phyloP scores from a whole-genome alignment of 495 filamentous ascomycete species.

The Hypoxylon lienhwacheense region DNA sequence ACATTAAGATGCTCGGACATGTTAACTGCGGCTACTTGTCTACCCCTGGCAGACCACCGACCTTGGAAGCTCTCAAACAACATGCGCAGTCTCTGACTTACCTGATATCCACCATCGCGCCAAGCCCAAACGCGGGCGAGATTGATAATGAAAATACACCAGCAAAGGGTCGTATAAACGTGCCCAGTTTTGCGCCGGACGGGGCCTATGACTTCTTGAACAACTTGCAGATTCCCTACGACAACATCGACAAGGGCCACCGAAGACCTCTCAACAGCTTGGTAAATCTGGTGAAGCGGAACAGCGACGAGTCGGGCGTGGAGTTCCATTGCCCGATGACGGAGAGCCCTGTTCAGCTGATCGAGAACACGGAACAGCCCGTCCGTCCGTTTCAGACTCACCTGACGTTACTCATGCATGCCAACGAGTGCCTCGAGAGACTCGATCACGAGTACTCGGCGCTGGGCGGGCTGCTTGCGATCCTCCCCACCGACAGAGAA shows the following conservation, averaged over 20 bases:
- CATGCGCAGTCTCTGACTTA: constrained; percentile 56
- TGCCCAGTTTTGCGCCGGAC: not conserved
- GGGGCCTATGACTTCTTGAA: constrained; percentile 54
- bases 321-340: constrained; percentile 48
- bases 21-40: constrained; percentile 58
- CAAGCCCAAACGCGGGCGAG: constrained; percentile 35
- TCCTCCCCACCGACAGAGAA: constrained; percentile 46
- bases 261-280: constrained; percentile 48
- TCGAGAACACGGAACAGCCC: constrained; percentile 23
- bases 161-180: not conserved
- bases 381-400: constrained; percentile 49
- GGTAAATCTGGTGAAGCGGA: constrained; percentile 46
- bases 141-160: constrained; percentile 26
- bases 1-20: constrained; percentile 40
- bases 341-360: constrained; percentile 4
- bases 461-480: constrained; percentile 52
- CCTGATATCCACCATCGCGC: constrained; percentile 50
- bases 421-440: constrained; percentile 55
- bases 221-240: constrained; percentile 48
- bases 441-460: constrained; percentile 57
- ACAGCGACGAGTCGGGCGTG: constrained; percentile 44
- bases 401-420: constrained; percentile 53
- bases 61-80: constrained; percentile 56
- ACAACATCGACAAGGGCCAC: constrained; percentile 49
- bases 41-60: constrained; percentile 48